Conservation (phyloP, 2,329 filamentous ascomycete genomes). For the Monilinia polystroma region DNA sequence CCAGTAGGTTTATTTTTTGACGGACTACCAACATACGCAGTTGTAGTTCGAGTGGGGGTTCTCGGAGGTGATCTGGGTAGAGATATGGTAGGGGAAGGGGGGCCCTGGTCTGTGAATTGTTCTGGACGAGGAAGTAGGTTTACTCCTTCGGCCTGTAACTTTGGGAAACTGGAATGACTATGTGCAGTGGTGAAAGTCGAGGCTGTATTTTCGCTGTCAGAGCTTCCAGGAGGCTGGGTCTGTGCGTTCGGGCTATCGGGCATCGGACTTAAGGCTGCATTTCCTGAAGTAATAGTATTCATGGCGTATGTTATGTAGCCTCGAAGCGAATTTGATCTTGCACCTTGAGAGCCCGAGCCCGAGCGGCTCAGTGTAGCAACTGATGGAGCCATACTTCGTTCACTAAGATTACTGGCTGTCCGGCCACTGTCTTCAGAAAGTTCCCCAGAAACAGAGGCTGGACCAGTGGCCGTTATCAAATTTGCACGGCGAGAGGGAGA, state of each 20-base stretch:
- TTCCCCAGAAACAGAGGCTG: constrained; percentile 32
- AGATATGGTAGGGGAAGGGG: background rate
- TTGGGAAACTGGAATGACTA: constrained; percentile 36
- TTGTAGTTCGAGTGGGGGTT: constrained; percentile 29
- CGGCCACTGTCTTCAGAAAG: constrained; percentile 36
- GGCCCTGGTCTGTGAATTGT: background rate
- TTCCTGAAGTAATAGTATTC: constrained; percentile 34
- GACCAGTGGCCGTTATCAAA: constrained; percentile 32
- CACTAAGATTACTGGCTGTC: constrained; percentile 41
- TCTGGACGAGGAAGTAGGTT: constrained; percentile 36
- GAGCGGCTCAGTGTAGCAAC: constrained; percentile 33
- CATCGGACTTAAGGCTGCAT: constrained; percentile 27
- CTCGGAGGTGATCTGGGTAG: constrained; percentile 19
- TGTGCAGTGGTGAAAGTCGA: constrained; percentile 38
- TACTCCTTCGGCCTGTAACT: constrained; percentile 37
- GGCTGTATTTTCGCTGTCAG: constrained; percentile 30
- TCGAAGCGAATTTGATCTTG: constrained; percentile 37
- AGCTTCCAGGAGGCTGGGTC: constrained; percentile 29
- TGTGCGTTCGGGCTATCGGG: constrained; percentile 27
- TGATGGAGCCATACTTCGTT: constrained; percentile 36
- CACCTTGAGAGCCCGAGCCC: constrained; percentile 35
- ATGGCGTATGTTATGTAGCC: constrained; percentile 36
- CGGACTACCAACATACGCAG: constrained; percentile 49
- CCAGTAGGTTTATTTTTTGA: constrained; percentile 52
- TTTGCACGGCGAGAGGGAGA: constrained; percentile 39